Evolutionary conservation across 352 stramenopile genomes (phyloP).

Genomic region (Globisporangium uncinulatum): DNA sequence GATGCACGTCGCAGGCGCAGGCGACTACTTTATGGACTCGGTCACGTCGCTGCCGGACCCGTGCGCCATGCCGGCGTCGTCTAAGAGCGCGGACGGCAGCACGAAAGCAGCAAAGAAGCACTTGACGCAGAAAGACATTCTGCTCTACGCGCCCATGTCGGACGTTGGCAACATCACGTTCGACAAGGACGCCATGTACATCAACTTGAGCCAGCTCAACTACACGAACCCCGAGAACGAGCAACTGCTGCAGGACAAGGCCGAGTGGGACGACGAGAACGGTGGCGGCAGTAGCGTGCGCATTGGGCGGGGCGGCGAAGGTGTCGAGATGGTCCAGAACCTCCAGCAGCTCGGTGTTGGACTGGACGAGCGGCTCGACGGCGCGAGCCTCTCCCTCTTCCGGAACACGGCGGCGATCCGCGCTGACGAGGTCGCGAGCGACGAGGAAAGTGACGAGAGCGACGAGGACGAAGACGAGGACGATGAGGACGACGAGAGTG

Average conservation of each 20-base stretch:
- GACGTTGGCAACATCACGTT: constrained; percentile 98
- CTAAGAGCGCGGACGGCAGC: constrained; percentile 16
- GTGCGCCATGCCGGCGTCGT: constrained; percentile 88
- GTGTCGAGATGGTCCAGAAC: constrained; percentile 92
- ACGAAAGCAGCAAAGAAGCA: constrained; percentile 79
- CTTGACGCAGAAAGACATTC: constrained; percentile 92
- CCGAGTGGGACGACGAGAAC: constrained; percentile 46
- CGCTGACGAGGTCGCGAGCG: constrained; percentile 67
- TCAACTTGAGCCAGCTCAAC: constrained; percentile 93
- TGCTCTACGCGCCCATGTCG: constrained; percentile 84
- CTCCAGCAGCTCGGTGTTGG: constrained; percentile 90
- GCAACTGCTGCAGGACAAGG: constrained; percentile 43
- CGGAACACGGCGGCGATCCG: constrained; percentile 88
- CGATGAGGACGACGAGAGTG: constrained; percentile 38
- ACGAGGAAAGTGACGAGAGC: constrained; percentile 45
- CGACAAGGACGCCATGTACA: constrained; percentile 99
- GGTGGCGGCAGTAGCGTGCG: constrained; percentile 30
- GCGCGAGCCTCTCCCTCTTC: constrained; percentile 94
- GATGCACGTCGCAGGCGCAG: constrained; percentile 97
- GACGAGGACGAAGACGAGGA: constrained; percentile 43
- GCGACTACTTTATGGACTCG: constrained; percentile 96
- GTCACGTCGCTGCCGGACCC: constrained; percentile 95
- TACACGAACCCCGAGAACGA: constrained; percentile 93
- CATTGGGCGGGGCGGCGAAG: constrained; percentile 58
- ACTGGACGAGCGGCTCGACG: constrained; percentile 93